Evolutionary conservation across 352 stramenopile species (phyloP).

Genomic region (Phytopythium kandeliae): DNA sequence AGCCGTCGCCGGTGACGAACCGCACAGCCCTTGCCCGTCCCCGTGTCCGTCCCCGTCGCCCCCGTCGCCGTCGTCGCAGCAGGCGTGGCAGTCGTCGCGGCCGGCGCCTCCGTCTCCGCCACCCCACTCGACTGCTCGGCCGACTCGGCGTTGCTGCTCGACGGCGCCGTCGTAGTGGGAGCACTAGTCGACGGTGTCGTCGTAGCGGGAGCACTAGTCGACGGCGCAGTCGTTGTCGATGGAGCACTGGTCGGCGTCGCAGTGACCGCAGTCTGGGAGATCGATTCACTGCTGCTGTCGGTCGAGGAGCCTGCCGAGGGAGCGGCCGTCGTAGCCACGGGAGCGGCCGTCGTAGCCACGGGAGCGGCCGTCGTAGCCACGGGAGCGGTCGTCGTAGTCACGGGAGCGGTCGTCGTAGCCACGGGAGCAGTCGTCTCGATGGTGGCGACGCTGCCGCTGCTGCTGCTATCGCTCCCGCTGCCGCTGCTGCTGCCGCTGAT

Average conservation of each 20-base stretch:
- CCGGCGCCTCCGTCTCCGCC: constrained; percentile 1
- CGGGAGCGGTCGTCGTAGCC: constrained; percentile 12
- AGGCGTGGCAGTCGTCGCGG: not conserved
- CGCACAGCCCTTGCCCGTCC: constrained; percentile 14
- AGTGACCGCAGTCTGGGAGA: constrained; percentile 2
- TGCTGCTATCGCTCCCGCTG: constrained; percentile 5
- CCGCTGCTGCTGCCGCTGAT: constrained; percentile 14
- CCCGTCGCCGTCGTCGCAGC: too few species aligned
- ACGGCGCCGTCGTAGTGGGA: not conserved
- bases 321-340: constrained; percentile 7
- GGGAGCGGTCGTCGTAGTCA: constrained; percentile 6
- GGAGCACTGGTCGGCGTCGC: not conserved
- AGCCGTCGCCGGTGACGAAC: constrained; percentile 15
- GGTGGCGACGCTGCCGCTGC: constrained; percentile 13
- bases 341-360: constrained; percentile 3
- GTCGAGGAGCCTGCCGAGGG: not conserved
- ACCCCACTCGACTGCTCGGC: not conserved
- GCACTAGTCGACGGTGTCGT: not conserved
- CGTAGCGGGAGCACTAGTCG: not conserved
- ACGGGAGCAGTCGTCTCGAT: not conserved
- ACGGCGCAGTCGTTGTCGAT: not conserved
- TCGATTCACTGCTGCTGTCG: constrained; percentile 4
- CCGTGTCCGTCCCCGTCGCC: not conserved
- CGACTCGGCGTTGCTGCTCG: not conserved
- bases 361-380: constrained; percentile 2